These are phyloP conservation scores for Clavariopsis aquatica DNA, from an alignment of 495 filamentous ascomycete species.

Conservation along the genomic window DNA sequence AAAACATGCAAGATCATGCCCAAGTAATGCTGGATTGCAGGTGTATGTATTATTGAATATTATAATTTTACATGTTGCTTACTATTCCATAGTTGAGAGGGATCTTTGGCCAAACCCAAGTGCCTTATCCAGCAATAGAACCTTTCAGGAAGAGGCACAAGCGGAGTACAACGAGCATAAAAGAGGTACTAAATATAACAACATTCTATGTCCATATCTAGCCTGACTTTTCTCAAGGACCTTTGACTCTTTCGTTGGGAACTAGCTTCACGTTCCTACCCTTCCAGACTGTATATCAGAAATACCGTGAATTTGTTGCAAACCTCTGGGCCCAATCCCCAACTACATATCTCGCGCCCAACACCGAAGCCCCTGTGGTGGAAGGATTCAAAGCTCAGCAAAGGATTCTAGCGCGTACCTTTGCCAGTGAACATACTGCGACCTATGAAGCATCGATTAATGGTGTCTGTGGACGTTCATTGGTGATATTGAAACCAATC, in stretches of 20 bases:
- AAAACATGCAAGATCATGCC: constrained; percentile 29
- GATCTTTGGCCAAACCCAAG: constrained; percentile 8
- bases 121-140: not conserved
- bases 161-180: not conserved
- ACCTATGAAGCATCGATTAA: not conserved
- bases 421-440: not conserved
- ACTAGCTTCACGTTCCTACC: not conserved
- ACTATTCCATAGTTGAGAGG: not conserved
- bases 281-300: not conserved
- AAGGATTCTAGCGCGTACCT: not conserved
- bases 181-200: not conserved
- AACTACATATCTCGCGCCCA: not conserved
- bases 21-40: not conserved
- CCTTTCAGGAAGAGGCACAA: not conserved
- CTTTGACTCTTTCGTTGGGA: not conserved
- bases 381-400: not conserved
- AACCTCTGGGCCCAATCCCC: not conserved
- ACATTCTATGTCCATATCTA: not conserved
- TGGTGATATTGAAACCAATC: constrained; percentile 14
- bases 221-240: not conserved
- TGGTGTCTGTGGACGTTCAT: not conserved
- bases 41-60: not conserved
- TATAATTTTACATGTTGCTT: not conserved
- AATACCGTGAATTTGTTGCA: not conserved
- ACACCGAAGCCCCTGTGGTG: not conserved